Evolutionary conservation across 306 rosid species (phyloP), one percentile per base, ranked within the genome.

Genomic region (Cucurbita maxima): DNA sequence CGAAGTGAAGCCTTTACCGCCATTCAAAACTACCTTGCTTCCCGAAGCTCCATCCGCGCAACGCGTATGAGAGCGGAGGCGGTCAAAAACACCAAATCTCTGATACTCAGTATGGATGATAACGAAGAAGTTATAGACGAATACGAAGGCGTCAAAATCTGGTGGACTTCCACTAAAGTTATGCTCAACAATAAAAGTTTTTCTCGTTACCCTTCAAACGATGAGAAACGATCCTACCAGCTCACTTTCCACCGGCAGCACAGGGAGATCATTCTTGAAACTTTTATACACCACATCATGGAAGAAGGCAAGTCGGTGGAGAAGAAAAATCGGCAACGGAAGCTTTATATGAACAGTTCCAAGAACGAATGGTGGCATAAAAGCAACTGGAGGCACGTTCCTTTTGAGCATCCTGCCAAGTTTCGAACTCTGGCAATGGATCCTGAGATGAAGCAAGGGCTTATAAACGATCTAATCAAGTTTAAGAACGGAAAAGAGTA

Each of bases 281-380:
- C 84, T 1, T 88, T 90, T 76, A 63, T 93, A 7, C 34, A 74
- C 11, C 71, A 78, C 58, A 91, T 90, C 0, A 4, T 93, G 63
- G 82, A 85, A 73, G 94, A 90, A 53, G 94, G 96, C 6, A 80
- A 73, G 25, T 89, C 84, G 0, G 82, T 87, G 7, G 80, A 76
- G 73, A 80, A 82, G 59, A 82, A 54, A 52, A 88, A 87, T 48
- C 72, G 94, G 47, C 92, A 87, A 44, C 80, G 94, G 60, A 89
- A 79, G 85, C 96, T 89, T 63, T 89, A 86, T 52, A 89, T 89
- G 36, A 92, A 92, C 82, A 75, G 75, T 1, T 93, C 85, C 13
- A 83, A 83, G 58, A 73, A 80, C 10, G 75, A 86, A 81, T 22
- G 88, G 90, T 0, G 92, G 90, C 1, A 89, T 85, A 59, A 79